Percentiles rank a stretch among this genome's conserved stretches.
phyloP scores from a whole-genome alignment of 352 stramenopile genomes.

The Globisporangium uncinulatum region DNA sequence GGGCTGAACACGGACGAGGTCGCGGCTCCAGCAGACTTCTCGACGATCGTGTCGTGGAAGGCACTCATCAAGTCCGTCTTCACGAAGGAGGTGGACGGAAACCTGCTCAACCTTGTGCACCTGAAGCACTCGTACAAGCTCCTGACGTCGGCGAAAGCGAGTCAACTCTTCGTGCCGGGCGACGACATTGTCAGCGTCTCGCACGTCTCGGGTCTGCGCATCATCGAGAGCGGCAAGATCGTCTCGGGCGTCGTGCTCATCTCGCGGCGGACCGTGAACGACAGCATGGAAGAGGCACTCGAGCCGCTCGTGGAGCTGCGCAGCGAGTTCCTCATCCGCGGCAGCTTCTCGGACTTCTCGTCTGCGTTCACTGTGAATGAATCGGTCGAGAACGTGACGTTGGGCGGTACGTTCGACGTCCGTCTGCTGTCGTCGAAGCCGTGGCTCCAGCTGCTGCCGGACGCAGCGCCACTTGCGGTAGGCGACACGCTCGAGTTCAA shows the following conservation, averaged over 20 bases:
- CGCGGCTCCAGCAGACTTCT: slow-evolving; percentile 61
- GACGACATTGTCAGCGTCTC: slow-evolving; percentile 69
- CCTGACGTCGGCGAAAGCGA: slow-evolving; percentile 22
- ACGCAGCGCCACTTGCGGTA: slow-evolving; percentile 17
- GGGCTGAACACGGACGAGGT: slow-evolving; percentile 25
- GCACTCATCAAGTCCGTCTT: slow-evolving; percentile 81
- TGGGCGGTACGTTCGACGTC: slow-evolving; percentile 28
- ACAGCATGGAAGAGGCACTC: slow-evolving; percentile 32
- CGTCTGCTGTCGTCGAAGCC: slow-evolving; percentile 56
- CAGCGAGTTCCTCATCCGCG: slow-evolving; percentile 84
- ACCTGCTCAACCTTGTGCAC: slow-evolving; percentile 80
- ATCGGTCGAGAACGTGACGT: slow-evolving; percentile 33
- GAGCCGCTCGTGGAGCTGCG: slow-evolving; percentile 69
- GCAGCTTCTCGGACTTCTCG: slow-evolving; percentile 67
- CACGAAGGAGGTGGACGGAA: slow-evolving; percentile 72
- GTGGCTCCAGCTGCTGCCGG: slow-evolving; percentile 42
- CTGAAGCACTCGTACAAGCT: slow-evolving; percentile 83
- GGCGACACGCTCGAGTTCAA: slow-evolving; percentile 51
- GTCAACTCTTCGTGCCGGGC: slow-evolving; percentile 42
- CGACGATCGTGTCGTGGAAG: slow-evolving; percentile 74
- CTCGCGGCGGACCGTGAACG: slow-evolving; percentile 43
- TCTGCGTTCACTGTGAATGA: slow-evolving; percentile 64
- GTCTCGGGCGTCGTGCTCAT: slow-evolving; percentile 66
- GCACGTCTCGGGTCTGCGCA: slow-evolving; percentile 64
- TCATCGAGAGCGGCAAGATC: slow-evolving; percentile 76